Percentiles rank a stretch among this genome's conserved stretches.
Evolutionary conservation across 108 stramenopile species (phyloP).

Genomic region (Nannochloropsis salina): DNA sequence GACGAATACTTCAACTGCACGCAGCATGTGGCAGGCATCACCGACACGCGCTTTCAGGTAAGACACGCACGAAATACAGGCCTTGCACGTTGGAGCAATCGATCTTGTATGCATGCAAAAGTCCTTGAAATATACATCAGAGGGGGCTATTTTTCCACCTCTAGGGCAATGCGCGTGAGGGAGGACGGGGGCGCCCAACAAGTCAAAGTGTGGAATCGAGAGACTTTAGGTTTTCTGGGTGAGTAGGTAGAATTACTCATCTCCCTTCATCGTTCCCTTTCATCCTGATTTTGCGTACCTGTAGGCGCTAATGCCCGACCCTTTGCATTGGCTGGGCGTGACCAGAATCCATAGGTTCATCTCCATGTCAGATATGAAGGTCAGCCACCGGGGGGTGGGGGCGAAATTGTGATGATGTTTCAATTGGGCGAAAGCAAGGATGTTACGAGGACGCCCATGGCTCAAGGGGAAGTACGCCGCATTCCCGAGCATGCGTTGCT

Average conservation of each 20-base stretch:
- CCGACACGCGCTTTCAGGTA: slow-evolving; percentile 21
- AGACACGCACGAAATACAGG: no score
- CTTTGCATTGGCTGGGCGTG: slow-evolving; percentile 68
- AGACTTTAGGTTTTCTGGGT: no score
- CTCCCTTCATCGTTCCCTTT: not conserved
- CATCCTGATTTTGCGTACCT: slow-evolving; percentile 60
- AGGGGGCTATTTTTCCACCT: no score
- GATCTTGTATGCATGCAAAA: not conserved
- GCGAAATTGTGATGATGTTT: not conserved
- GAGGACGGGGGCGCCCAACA: no score
- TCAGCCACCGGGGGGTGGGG: slow-evolving; percentile 11
- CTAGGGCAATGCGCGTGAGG: no score
- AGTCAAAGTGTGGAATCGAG: no score
- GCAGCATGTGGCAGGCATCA: slow-evolving; percentile 78
- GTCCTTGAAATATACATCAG: no score
- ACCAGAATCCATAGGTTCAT: slow-evolving; percentile 72
- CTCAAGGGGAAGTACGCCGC: not conserved
- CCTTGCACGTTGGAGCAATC: no score
- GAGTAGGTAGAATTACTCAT: not conserved
- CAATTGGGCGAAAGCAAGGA: not conserved
- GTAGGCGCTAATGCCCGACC: slow-evolving; percentile 97
- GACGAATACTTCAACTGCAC: slow-evolving; percentile 96
- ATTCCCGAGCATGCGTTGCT: not conserved
- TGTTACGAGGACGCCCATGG: not conserved
- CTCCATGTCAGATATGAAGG: slow-evolving; percentile 97